Evolutionary conservation across 2,329 filamentous ascomycete genomes (phyloP).

Genomic region (Talaromyces rugulosus): DNA sequence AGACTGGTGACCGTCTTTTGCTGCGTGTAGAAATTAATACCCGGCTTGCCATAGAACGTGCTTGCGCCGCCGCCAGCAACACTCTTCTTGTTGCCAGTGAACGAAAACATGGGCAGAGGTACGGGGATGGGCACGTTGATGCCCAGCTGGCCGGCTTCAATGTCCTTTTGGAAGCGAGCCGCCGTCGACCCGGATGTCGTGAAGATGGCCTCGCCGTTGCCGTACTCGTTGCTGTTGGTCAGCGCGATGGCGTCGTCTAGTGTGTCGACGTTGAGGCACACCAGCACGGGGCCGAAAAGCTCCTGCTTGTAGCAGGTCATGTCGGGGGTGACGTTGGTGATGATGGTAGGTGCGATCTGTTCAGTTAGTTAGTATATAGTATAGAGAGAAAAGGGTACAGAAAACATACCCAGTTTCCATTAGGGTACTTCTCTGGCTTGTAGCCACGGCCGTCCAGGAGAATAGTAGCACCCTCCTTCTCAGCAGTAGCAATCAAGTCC

Average conservation of each 20-base stretch:
- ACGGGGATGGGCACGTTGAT: constrained; percentile 66
- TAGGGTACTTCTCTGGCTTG: constrained; percentile 57
- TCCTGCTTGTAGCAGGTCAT: constrained; percentile 36
- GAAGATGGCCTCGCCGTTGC: constrained; percentile 64
- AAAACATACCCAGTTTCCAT: constrained; percentile 59
- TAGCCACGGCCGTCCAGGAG: constrained; percentile 57
- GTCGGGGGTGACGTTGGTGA: constrained; percentile 28
- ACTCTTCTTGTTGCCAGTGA: constrained; percentile 77
- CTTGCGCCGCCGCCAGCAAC: constrained; percentile 86
- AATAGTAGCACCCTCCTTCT: constrained; percentile 59
- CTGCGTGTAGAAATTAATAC: constrained; percentile 93
- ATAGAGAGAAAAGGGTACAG: constrained; percentile 24
- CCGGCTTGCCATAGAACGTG: constrained; percentile 93
- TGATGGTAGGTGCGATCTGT: constrained; percentile 30
- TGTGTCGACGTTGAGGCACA: constrained; percentile 32
- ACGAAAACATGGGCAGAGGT: constrained; percentile 59
- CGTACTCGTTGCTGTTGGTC: constrained; percentile 65
- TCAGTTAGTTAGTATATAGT: not conserved
- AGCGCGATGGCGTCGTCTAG: constrained; percentile 39
- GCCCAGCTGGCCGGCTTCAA: constrained; percentile 63
- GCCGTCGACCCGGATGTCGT: constrained; percentile 59
- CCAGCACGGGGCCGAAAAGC: constrained; percentile 35
- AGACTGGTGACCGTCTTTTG: constrained; percentile 93
- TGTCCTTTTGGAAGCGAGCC: constrained; percentile 59
- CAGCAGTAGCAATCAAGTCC: constrained; percentile 55